These are phyloP conservation scores for Rhodotorula sp. DNA, from an alignment of 1,284 basidiomycete species.

Conservation along the genomic window DNA sequence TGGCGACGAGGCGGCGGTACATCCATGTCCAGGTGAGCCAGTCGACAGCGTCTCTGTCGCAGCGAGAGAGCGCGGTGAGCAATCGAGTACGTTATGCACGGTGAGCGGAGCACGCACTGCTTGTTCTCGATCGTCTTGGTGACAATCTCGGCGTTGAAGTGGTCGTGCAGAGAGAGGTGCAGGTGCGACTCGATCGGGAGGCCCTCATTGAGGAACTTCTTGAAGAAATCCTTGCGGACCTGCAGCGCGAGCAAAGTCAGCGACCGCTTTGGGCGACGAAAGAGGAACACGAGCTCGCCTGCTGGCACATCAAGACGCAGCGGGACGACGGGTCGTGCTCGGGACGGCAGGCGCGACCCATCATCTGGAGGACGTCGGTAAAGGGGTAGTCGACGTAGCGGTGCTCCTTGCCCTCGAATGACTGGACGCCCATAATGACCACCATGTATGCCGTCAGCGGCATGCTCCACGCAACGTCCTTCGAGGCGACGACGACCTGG, in stretches of 20 bases:
- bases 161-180: constrained; percentile 84
- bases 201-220: constrained; percentile 95
- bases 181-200: constrained; percentile 96
- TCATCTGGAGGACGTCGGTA: constrained; percentile 97
- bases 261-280: not conserved
- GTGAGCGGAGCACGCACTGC: constrained; percentile 84
- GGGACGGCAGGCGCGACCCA: constrained; percentile 91
- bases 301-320: constrained; percentile 94
- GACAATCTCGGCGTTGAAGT: constrained; percentile 97
- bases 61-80: constrained; percentile 26
- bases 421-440: constrained; percentile 97
- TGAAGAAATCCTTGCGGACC: constrained; percentile 64
- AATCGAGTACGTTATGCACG: constrained; percentile 22
- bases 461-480: constrained; percentile 95
- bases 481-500: constrained; percentile 88
- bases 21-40: constrained; percentile 94
- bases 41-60: constrained; percentile 55
- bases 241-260: constrained; percentile 52
- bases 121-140: constrained; percentile 99
- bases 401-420: constrained; percentile 82
- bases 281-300: constrained; percentile 60
- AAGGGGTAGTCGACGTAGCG: constrained; percentile 97
- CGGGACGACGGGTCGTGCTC: constrained; percentile 79
- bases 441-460: constrained; percentile 95
- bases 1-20: constrained; percentile 81